phyloP scores from a whole-genome alignment of 169 alveolate species.

The Cryptosporidium ryanae region DNA sequence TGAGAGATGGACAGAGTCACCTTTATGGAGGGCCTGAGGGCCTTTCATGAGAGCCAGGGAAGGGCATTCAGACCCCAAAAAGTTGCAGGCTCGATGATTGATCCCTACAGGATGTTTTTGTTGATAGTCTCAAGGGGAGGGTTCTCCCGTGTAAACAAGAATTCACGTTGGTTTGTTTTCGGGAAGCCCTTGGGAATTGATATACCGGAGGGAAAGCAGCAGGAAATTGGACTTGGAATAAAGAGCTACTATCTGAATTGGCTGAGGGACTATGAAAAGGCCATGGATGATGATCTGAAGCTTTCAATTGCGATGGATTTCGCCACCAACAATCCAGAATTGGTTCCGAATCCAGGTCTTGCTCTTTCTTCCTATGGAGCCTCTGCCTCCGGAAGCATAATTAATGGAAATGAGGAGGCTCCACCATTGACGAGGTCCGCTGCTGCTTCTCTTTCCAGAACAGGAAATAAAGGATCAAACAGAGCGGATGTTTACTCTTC shows the following conservation, averaged over 20 bases:
- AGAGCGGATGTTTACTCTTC: too few relatives aligned
- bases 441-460: constrained; percentile 62
- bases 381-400: neutral
- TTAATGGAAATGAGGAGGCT: constrained; percentile 8
- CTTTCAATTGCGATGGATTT: constrained; percentile 69
- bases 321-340: constrained; percentile 63
- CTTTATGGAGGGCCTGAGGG: constrained; percentile 72
- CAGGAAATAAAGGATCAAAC: neutral
- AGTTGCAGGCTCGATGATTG: constrained; percentile 52
- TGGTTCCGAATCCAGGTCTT: constrained; percentile 62
- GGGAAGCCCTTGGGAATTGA: constrained; percentile 70
- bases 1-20: constrained; percentile 49
- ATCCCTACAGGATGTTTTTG: constrained; percentile 61
- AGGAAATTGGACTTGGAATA: constrained; percentile 59
- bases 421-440: constrained; percentile 69
- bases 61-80: constrained; percentile 72
- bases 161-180: constrained; percentile 73
- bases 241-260: constrained; percentile 45
- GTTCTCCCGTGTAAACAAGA: constrained; percentile 64
- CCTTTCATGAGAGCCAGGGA: constrained; percentile 75
- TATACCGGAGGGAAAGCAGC: constrained; percentile 69
- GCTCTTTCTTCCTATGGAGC: constrained; percentile 39
- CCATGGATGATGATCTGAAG: constrained; percentile 34
- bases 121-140: constrained; percentile 71
- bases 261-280: constrained; percentile 70